A percentile compares a stretch with the other conserved stretches of the same genome.
Conservation (phyloP, 169 alveolate genomes). For the Plasmodium malariae region DNA sequence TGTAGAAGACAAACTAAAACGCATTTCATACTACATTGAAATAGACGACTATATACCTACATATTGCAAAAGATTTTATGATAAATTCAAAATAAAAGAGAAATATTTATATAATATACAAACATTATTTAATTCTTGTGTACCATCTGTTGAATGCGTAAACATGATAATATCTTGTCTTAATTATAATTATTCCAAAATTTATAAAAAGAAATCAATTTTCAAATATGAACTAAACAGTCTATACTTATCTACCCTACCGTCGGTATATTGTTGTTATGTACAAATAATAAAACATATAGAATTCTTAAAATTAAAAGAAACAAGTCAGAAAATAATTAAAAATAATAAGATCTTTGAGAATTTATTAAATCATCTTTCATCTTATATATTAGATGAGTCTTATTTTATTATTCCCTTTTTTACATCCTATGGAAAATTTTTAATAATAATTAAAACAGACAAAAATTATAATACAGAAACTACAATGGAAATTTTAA, state of each 20-base stretch:
- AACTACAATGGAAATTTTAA: background rate
- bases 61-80: conserved; percentile 40
- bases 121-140: conserved; percentile 16
- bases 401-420: conserved; percentile 67
- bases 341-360: conserved; percentile 52
- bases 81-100: conserved; percentile 45
- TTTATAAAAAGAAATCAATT: conserved; percentile 60
- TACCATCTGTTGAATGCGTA: conserved; percentile 38
- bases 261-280: conserved; percentile 65
- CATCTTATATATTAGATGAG: conserved; percentile 42
- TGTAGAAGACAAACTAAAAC: conserved; percentile 13
- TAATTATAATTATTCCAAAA: conserved; percentile 44
- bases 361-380: conserved; percentile 38
- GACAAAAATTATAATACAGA: conserved; percentile 1
- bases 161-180: conserved; percentile 58
- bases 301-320: conserved; percentile 69
- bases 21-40: conserved; percentile 60
- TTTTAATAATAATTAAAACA: conserved; percentile 59
- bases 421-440: conserved; percentile 75
- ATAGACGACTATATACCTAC: conserved; percentile 31
- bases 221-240: conserved; percentile 28
- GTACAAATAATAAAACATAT: conserved; percentile 49
- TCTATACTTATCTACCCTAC: conserved; percentile 31
- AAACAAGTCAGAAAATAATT: conserved; percentile 63
- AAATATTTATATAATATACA: conserved; percentile 35